A percentile compares a stretch with the other conserved stretches of the same genome.
Evolutionary conservation across 148 eudicot species (phyloP).

Genomic region (Chenopodium quinoa): DNA sequence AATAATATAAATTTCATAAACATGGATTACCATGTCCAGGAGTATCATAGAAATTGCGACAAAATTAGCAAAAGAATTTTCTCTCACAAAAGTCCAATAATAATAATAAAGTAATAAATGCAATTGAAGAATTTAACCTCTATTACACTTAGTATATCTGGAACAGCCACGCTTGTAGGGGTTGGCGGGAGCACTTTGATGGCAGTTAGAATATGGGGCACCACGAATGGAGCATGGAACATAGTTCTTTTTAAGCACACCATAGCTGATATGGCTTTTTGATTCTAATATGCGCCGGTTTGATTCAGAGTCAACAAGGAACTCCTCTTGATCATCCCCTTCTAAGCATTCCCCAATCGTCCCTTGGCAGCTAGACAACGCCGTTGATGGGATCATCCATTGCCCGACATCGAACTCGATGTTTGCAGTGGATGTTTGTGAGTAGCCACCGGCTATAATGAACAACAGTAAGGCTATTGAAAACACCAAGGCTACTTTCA

Average conservation of each 20-base stretch:
- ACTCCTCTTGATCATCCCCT: constrained; percentile 38
- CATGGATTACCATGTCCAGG: too few species aligned
- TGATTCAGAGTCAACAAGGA: constrained; percentile 42
- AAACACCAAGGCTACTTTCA: background rate
- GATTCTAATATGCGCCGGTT: constrained; percentile 55
- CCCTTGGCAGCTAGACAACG: background rate
- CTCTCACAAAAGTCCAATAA: too few species aligned
- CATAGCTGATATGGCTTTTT: constrained; percentile 45
- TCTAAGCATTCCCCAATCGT: background rate
- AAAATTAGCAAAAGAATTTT: too few species aligned
- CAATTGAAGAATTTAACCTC: constrained; percentile 11
- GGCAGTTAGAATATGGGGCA: constrained; percentile 48
- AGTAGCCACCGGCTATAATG: background rate
- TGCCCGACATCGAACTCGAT: background rate
- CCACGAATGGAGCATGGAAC: constrained; percentile 53
- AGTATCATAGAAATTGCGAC: too few species aligned
- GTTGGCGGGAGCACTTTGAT: constrained; percentile 40
- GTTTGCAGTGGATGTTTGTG: background rate
- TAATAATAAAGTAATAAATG: too few species aligned
- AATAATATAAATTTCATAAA: too few species aligned
- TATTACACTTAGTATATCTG: constrained; percentile 29
- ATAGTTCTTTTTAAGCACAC: constrained; percentile 39
- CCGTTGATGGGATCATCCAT: background rate
- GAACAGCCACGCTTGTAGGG: constrained; percentile 53
- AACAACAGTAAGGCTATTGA: background rate